Evolutionary conservation across 2,329 filamentous ascomycete species (phyloP), one percentile per base, ranked within the genome.

Genomic region (Aspergillus thermomutatus): DNA sequence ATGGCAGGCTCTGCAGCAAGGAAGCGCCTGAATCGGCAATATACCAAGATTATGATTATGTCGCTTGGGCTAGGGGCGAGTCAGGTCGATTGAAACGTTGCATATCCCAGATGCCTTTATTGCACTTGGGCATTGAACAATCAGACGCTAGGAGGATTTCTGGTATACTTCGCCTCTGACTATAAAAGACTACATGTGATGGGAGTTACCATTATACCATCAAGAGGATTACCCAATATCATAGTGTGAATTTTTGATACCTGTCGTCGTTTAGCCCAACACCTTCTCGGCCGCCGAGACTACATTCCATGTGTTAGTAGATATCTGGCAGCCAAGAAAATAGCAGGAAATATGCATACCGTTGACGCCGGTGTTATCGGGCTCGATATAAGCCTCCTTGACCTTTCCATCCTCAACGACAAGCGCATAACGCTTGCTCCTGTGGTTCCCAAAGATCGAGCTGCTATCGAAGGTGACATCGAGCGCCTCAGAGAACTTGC

Each of bases 401-500:
- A 97, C 89, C 77, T 91, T 91, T 64, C 93, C 92, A 66, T 95
- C 79, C 78, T 96, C 87, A 52, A 95, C 80, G 52, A 92, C 83
- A 54, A 96, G 80, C 21, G 90, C 91, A 70, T 96, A 97, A 51
- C 93, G 85, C 85, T 96, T 96, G 77, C 89, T 89, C 62, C 93
- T 86, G 66, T 84, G 79, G 66, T 88, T 87, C 46, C 93, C 93
- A 67, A 97, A 94, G 72, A 96, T 85, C 54, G 88, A 80, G 11
- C 83, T 81, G 52, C 83, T 88, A 62, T 96, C 91, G 69, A 96
- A 97, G 61, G 83, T 83, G 46, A 97, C 82, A 58, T 96, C 91
- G 37, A 96, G 81, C 3, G 89, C 87, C 72, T 91, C 87, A 63
- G 90, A 94, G 77, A 97, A 96, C 58, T 84, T 81, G 57, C 86